Evolutionary conservation across 495 filamentous ascomycete genomes (phyloP).

Genomic region (Jackrogersella minutella): DNA sequence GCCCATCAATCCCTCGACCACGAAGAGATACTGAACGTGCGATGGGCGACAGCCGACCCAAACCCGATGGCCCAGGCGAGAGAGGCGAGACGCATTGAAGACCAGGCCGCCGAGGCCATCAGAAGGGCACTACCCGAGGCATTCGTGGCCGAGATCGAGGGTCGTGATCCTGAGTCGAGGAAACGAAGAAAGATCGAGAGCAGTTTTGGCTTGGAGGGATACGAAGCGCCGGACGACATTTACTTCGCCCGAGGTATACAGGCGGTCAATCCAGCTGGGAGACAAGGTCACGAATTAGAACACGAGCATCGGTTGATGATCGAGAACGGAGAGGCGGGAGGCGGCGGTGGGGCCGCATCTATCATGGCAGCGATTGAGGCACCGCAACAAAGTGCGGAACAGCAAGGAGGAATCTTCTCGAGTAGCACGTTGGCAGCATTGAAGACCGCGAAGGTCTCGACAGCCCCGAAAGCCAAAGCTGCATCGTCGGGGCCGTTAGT

Average conservation of each 20-base stretch:
- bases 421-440: conserved; percentile 79
- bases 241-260: conserved; percentile 79
- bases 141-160: conserved; percentile 94
- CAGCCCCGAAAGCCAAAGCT: conserved; percentile 58
- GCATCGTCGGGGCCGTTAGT: conserved; percentile 74
- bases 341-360: conserved; percentile 7
- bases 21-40: conserved; percentile 90
- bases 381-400: conserved; percentile 48
- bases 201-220: conserved; percentile 86
- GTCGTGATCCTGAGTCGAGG: conserved; percentile 81
- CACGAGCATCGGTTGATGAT: conserved; percentile 60
- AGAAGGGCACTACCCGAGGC: conserved; percentile 87
- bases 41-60: conserved; percentile 96
- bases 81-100: conserved; percentile 88
- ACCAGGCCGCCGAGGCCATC: conserved; percentile 98
- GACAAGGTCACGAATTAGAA: conserved; percentile 58
- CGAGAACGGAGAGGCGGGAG: conserved; percentile 46
- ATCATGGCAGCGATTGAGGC: conserved; percentile 54
- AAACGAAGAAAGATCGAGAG: conserved; percentile 92
- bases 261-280: conserved; percentile 64
- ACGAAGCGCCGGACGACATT: conserved; percentile 93
- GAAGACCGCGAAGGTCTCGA: conserved; percentile 59
- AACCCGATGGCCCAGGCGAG: conserved; percentile 95
- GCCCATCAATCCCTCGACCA: conserved; percentile 84
- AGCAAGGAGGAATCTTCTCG: conserved; percentile 77